phyloP scores from a whole-genome alignment of 1,139 yeast genomes.

The Geotrichum fermentans region DNA sequence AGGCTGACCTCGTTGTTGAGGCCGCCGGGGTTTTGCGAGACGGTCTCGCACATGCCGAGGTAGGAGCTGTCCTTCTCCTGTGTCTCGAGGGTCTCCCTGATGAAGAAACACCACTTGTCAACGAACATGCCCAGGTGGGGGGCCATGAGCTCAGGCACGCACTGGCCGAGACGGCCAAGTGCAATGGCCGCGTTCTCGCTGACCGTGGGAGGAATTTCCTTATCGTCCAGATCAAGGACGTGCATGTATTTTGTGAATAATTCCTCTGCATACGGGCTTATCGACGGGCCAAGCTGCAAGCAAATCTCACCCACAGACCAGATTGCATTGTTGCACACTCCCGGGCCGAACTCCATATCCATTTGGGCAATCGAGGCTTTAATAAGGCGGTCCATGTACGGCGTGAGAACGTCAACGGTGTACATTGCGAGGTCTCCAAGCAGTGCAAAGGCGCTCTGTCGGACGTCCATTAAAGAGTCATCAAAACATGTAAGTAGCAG shows the following conservation, averaged over 20 bases:
- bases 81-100: conserved; percentile 63
- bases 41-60: conserved; percentile 65
- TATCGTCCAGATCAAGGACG: conserved; percentile 41
- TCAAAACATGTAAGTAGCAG: conserved; percentile 67
- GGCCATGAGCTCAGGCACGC: conserved; percentile 56
- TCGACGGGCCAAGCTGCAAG: conserved; percentile 44
- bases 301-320: conserved; percentile 93
- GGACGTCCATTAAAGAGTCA: conserved; percentile 75
- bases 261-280: conserved; percentile 52
- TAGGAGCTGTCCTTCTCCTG: conserved; percentile 79
- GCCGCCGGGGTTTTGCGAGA: conserved; percentile 62
- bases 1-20: conserved; percentile 50
- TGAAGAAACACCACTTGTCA: conserved; percentile 61
- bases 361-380: conserved; percentile 54
- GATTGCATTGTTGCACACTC: conserved; percentile 81
- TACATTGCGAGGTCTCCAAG: conserved; percentile 79
- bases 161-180: conserved; percentile 78
- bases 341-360: conserved; percentile 47
- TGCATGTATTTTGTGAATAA: conserved; percentile 59
- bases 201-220: conserved; percentile 51
- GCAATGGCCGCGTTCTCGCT: conserved; percentile 87
- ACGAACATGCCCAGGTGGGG: conserved; percentile 56
- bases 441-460: conserved; percentile 88
- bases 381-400: conserved; percentile 55
- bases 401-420: conserved; percentile 49